These are phyloP conservation scores for Xerophyta viscosa DNA, from an alignment of 106 monocot species.

Conservation along the genomic window DNA sequence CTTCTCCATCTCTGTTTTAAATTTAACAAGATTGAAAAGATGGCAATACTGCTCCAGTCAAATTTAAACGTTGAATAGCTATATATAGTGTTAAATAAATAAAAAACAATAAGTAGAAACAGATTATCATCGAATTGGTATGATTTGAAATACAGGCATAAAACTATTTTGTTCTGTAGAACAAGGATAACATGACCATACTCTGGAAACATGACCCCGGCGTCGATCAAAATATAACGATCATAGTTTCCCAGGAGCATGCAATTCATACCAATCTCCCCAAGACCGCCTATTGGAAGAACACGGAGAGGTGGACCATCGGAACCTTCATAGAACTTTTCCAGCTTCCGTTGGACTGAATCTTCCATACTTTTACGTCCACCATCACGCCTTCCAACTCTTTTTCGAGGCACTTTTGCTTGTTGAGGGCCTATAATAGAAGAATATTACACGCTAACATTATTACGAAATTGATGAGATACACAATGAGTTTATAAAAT, in stretches of 20 bases:
- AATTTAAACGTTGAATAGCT: too few species aligned
- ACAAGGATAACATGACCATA: constrained; percentile 28
- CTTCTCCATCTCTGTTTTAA: too few species aligned
- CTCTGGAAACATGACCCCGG: constrained; percentile 99
- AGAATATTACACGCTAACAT: too few species aligned
- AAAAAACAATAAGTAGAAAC: too few species aligned
- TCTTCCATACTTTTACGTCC: constrained; percentile 89
- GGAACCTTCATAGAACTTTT: constrained; percentile 92
- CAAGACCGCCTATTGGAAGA: constrained; percentile 95
- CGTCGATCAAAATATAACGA: constrained; percentile 93
- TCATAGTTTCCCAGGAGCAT: constrained; percentile 98
- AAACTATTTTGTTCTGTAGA: too few species aligned
- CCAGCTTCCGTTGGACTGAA: constrained; percentile 87
- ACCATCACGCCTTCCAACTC: constrained; percentile 64
- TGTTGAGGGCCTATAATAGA: constrained; percentile 34
- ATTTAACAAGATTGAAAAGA: too few species aligned
- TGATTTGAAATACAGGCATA: too few species aligned
- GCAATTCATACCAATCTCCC: constrained; percentile 99
- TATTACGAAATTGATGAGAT: too few species aligned
- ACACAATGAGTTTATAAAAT: too few species aligned
- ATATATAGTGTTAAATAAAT: too few species aligned
- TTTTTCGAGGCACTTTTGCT: constrained; percentile 40
- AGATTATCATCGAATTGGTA: too few species aligned
- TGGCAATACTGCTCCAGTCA: too few species aligned
- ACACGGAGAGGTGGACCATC: constrained; percentile 92